Conservation (phyloP, 1,139 yeast genomes). For the Yamadazyma buinensis region DNA sequence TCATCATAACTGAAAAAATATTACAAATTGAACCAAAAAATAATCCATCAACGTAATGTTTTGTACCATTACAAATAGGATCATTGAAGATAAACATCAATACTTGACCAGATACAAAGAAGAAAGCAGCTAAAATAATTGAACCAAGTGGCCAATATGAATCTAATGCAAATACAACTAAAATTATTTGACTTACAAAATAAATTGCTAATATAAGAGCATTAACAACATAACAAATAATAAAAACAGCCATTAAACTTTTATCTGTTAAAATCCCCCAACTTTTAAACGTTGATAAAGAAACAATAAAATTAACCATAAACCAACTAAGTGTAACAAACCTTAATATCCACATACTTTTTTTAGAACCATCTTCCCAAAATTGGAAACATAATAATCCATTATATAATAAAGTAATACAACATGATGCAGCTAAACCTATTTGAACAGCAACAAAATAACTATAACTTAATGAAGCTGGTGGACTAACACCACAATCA, state of each 20-base stretch:
- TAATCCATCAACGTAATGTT: conserved; percentile 87
- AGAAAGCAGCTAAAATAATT: conserved; percentile 59
- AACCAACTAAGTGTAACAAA: conserved; percentile 49
- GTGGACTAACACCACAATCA: conserved; percentile 91
- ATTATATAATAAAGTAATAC: conserved; percentile 64
- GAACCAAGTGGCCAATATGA: conserved; percentile 91
- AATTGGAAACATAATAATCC: conserved; percentile 83
- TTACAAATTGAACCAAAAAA: conserved; percentile 82
- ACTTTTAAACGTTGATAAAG: conserved; percentile 67
- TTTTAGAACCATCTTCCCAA: conserved; percentile 88
- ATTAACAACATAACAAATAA: conserved; percentile 66
- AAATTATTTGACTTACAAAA: conserved; percentile 64
- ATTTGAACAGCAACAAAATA: conserved; percentile 81
- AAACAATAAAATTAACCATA: conserved; percentile 60
- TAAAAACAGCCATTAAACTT: conserved; percentile 63
- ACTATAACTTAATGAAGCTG: conserved; percentile 69
- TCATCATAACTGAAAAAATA: conserved; percentile 85
- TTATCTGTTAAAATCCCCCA: conserved; percentile 49
- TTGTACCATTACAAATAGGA: conserved; percentile 62
- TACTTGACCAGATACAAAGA: conserved; percentile 80
- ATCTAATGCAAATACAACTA: conserved; percentile 64
- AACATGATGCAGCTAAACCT: conserved; percentile 68
- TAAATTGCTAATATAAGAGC: conserved; percentile 62
- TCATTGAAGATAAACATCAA: conserved; percentile 65
- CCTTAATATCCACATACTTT: conserved; percentile 58